A percentile compares a stretch with the other conserved stretches of the same genome.
Evolutionary conservation across 345 rosid species (phyloP).

Genomic region (Cochlearia excelsa): DNA sequence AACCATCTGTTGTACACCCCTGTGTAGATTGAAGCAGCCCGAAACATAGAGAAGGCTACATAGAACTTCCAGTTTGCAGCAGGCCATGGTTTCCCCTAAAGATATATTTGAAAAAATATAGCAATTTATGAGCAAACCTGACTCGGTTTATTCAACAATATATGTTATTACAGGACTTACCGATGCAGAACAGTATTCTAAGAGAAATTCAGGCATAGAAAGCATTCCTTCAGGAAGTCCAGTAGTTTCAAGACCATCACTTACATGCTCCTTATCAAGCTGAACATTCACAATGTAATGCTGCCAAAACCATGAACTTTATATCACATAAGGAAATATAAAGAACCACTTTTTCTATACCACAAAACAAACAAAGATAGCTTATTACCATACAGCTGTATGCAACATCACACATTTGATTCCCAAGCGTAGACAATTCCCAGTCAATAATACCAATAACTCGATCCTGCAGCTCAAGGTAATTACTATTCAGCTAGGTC

Average conservation of each 20-base stretch:
- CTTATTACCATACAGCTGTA: constrained; percentile 70
- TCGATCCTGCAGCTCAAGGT: constrained; percentile 60
- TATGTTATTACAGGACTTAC: constrained; percentile 42
- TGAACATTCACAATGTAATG: constrained; percentile 47
- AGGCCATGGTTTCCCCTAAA: constrained; percentile 90
- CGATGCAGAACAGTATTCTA: constrained; percentile 70
- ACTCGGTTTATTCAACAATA: constrained; percentile 9
- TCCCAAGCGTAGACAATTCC: constrained; percentile 96
- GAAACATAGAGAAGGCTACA: constrained; percentile 81
- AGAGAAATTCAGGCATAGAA: constrained; percentile 73
- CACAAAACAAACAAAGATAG: constrained; percentile 11
- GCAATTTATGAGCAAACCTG: not conserved
- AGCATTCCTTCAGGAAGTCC: constrained; percentile 89
- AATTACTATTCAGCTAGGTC: not conserved
- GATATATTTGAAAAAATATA: not conserved
- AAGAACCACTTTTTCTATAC: not conserved
- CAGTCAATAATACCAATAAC: constrained; percentile 94
- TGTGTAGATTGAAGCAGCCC: constrained; percentile 74
- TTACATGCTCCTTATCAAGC: constrained; percentile 34
- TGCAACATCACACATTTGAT: constrained; percentile 95
- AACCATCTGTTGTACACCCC: constrained; percentile 85
- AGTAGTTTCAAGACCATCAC: constrained; percentile 55
- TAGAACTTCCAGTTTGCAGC: constrained; percentile 87
- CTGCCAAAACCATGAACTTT: constrained; percentile 45
- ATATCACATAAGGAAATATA: constrained; percentile 23